A percentile compares a stretch with the other conserved stretches of the same genome.
Conservation (phyloP, 331 rosid species). For the Acacia pycnantha region DNA sequence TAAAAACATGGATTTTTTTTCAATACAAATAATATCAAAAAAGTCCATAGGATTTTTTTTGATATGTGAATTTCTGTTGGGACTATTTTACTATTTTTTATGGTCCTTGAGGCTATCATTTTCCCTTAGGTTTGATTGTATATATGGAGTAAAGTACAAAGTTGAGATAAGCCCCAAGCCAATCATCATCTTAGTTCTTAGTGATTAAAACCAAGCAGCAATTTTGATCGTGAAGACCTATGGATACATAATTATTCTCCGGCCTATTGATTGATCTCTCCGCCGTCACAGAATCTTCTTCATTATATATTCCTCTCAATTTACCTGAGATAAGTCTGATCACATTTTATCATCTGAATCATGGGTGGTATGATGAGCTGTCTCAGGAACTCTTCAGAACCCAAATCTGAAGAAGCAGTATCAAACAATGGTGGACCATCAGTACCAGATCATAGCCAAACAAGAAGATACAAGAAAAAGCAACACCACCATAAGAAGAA, state of each 20-base stretch:
- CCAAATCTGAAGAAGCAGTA: not conserved
- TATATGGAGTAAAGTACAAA: not conserved
- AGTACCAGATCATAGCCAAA: not conserved
- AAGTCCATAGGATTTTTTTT: no score
- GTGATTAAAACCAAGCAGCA: constrained; percentile 26
- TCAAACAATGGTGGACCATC: not conserved
- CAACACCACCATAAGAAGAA: not conserved
- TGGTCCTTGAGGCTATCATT: no score
- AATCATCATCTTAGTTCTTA: not conserved
- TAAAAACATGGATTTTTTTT: no score
- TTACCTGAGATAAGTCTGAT: not conserved
- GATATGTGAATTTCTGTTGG: no score
- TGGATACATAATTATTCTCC: not conserved
- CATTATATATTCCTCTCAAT: constrained; percentile 10
- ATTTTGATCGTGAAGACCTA: constrained; percentile 20
- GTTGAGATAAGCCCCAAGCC: not conserved
- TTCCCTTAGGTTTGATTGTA: not conserved
- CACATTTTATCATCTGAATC: not conserved
- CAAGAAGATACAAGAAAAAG: not conserved
- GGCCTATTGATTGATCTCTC: constrained; percentile 22
- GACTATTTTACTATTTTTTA: no score
- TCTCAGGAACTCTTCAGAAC: not conserved
- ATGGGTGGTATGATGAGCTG: constrained; percentile 36
- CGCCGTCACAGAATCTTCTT: constrained; percentile 29
- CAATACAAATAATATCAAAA: no score